Evolutionary conservation across 73 alveolate species (phyloP).

Genomic region (Paramecium sonneborni): DNA sequence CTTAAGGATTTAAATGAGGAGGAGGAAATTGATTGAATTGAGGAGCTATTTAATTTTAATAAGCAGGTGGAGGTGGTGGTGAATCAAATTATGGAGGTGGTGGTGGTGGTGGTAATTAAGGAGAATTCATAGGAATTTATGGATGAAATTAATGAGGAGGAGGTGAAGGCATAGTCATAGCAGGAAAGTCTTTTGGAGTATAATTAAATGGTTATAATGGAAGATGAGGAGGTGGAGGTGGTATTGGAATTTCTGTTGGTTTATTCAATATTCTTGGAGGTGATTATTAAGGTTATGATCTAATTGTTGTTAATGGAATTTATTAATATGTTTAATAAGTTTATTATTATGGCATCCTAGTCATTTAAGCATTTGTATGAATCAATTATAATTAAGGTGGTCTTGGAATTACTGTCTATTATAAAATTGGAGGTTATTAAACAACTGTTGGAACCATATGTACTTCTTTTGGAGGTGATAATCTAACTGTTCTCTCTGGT

Average conservation of each 20-base stretch:
- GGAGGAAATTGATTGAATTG: background rate
- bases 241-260: constrained; percentile 15
- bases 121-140: background rate
- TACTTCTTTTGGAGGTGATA: background rate
- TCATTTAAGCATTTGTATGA: background rate
- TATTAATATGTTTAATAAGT: background rate
- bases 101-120: background rate
- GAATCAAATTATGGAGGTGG: background rate
- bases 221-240: constrained; percentile 43
- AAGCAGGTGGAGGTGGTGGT: background rate
- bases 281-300: background rate
- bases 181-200: background rate
- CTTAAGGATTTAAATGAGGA: background rate
- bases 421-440: background rate
- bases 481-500: background rate
- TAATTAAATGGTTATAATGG: background rate
- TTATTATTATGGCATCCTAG: background rate
- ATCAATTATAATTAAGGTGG: background rate
- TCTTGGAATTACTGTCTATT: background rate
- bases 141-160: background rate
- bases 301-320: background rate
- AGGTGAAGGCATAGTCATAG: background rate
- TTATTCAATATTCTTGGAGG: background rate
- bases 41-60: background rate
- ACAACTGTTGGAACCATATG: background rate